Evolutionary conservation across 2,329 filamentous ascomycete genomes (phyloP), one percentile per base, ranked within the genome.

Genomic region (Knoxdaviesia capensis): DNA sequence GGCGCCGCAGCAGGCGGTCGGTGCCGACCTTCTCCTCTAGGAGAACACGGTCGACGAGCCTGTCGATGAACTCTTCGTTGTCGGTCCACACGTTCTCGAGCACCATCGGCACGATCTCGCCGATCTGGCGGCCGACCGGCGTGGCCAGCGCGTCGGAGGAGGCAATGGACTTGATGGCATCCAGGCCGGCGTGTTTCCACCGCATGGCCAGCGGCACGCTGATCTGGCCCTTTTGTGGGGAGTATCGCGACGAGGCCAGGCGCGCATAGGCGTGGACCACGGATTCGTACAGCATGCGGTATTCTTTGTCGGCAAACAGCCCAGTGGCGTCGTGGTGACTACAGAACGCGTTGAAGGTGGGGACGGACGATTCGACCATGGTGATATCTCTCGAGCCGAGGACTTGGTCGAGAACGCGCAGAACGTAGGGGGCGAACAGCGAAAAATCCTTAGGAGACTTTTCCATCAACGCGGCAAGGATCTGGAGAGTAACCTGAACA

Each of bases 401-500:
- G 52, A 96, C 79, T 43, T 78, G 78, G 49, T 80, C 75, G 53
- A 96, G 72, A 48, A 94, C 81, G 51, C 79, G 82, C 54, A 96
- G 74, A 43, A 94, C 77, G 53, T 82, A 84, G 47, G 74, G 72
- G 39, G 85, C 85, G 56, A 93, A 93, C 41, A 98, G 75, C 41
- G 85, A 82, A 40, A 94, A 74, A 56, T 94, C 87, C 56, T 87
- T 81, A 46, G 85, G 81, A 37, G 84, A 74, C 62, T 94, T 94
- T 56, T 96, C 87, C 59, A 96, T 86, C 52, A 98, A 69, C 38
- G 87, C 85, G 46, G 80, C 77, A 50, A 94, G 69, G 51, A 98
- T 94, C 58, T 92, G 82, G 45, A 98, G 76, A 3, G 87, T 94
- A 48, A 98, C 86, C 58, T 93, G 85, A 44, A 94, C 83, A 65